These are phyloP conservation scores for Fragosphaeria purpurea DNA, from an alignment of 2,329 filamentous ascomycete species.

Conservation along the genomic window DNA sequence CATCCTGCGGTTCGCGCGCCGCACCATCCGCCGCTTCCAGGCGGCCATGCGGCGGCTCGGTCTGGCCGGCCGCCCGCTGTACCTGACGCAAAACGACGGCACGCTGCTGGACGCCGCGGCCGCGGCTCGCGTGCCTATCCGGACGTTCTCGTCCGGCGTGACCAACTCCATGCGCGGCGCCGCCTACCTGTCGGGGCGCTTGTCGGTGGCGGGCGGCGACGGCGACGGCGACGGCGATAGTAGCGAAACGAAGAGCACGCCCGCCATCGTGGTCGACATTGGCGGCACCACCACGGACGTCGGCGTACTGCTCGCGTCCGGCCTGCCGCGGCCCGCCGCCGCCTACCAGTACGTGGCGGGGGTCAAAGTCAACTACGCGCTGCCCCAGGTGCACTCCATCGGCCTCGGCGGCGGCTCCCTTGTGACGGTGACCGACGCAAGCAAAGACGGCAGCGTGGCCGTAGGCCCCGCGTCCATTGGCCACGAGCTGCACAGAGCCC, in stretches of 20 bases:
- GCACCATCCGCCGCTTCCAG: slow-evolving; percentile 34
- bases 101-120: slow-evolving; percentile 30
- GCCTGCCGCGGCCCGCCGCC: slow-evolving; percentile 36
- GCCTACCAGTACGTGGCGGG: slow-evolving; percentile 35
- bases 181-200: slow-evolving; percentile 28
- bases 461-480: slow-evolving; percentile 39
- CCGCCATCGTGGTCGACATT: slow-evolving; percentile 38
- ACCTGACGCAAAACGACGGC: slow-evolving; percentile 41
- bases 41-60: slow-evolving; percentile 31
- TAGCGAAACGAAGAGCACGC: background rate
- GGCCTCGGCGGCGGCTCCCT: slow-evolving; percentile 34
- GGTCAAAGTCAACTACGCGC: slow-evolving; percentile 32
- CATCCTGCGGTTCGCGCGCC: slow-evolving; percentile 34
- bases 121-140: slow-evolving; percentile 33
- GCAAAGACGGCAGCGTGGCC: slow-evolving; percentile 19
- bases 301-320: slow-evolving; percentile 36
- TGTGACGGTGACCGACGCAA: slow-evolving; percentile 19
- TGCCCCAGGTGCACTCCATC: slow-evolving; percentile 28
- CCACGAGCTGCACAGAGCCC: slow-evolving; percentile 34
- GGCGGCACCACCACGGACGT: slow-evolving; percentile 45
- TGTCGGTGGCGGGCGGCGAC: too few relatives aligned
- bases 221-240: too few relatives aligned
- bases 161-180: slow-evolving; percentile 33
- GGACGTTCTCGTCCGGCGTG: slow-evolving; percentile 28
- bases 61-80: slow-evolving; percentile 26